A percentile compares a stretch with the other conserved stretches of the same genome.
Conservation (phyloP, 371 early-diverging fungal species). For the Apophysomyces variabilis region DNA sequence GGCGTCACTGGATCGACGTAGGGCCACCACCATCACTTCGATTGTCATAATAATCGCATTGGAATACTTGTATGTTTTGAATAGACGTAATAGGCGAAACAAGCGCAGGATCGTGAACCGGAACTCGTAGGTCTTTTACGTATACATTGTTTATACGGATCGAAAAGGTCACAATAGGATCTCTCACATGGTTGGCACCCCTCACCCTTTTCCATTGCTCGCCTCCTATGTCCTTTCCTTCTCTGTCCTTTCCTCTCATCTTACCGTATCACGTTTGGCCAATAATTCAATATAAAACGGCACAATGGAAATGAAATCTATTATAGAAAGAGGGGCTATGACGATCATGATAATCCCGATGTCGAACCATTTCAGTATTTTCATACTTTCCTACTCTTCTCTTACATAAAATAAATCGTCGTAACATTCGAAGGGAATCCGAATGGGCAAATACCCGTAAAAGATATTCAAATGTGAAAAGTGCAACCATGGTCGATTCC, state of each 20-base stretch:
- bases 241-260: slow-evolving; percentile 5
- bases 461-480: slow-evolving; percentile 80
- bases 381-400: neutral
- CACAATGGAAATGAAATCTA: slow-evolving; percentile 82
- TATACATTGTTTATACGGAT: no score
- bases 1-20: slow-evolving; percentile 79
- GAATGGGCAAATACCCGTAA: slow-evolving; percentile 76
- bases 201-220: neutral
- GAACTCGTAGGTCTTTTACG: slow-evolving; percentile 73
- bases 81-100: slow-evolving; percentile 80
- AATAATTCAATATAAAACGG: slow-evolving; percentile 83
- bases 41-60: slow-evolving; percentile 74
- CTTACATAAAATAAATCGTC: slow-evolving; percentile 50
- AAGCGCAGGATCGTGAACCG: slow-evolving; percentile 83
- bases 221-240: neutral
- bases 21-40: slow-evolving; percentile 86
- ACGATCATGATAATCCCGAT: neutral
- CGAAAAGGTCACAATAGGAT: no score
- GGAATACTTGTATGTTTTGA: slow-evolving; percentile 85
- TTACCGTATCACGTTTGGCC: slow-evolving; percentile 71
- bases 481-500: slow-evolving; percentile 76
- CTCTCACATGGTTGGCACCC: no score
- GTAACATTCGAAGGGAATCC: slow-evolving; percentile 61
- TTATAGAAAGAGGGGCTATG: slow-evolving; percentile 71
- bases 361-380: no score